Evolutionary conservation across 257 asterid genomes (phyloP).

Genomic region (Ophiorrhiza pumila): DNA sequence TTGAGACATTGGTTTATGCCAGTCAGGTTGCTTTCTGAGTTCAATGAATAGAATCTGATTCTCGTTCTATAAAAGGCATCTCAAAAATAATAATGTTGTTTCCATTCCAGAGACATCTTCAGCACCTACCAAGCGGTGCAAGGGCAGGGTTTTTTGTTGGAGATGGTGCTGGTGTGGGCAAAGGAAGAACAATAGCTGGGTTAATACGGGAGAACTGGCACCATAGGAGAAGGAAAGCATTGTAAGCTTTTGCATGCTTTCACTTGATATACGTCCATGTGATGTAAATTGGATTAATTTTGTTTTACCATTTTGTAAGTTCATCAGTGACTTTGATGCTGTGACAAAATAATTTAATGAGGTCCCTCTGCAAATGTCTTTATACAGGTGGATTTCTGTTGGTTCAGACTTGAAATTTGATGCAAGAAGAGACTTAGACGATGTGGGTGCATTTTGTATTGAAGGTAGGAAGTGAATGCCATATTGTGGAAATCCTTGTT

Average conservation of each 20-base stretch:
- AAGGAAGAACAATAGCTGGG: constrained; percentile 98
- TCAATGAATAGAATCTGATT: constrained; percentile 16
- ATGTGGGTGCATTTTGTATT: constrained; percentile 79
- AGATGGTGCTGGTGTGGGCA: constrained; percentile 99
- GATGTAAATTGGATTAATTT: background rate
- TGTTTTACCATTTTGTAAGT: background rate
- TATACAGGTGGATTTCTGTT: constrained; percentile 93
- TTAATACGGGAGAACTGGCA: constrained; percentile 99
- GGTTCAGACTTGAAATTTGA: constrained; percentile 97
- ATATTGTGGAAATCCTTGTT: background rate
- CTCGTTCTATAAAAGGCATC: constrained; percentile 22
- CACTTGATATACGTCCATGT: background rate
- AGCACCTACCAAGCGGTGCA: constrained; percentile 75
- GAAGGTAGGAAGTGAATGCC: constrained; percentile 50
- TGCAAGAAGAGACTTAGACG: constrained; percentile 93
- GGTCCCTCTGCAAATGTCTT: constrained; percentile 25
- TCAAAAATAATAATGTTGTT: constrained; percentile 22
- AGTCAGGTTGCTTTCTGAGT: constrained; percentile 65
- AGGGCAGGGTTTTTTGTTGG: constrained; percentile 99
- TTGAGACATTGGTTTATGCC: constrained; percentile 95
- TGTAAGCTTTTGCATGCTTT: constrained; percentile 46
- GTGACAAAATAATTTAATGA: background rate
- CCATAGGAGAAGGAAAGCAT: constrained; percentile 74
- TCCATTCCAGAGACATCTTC: constrained; percentile 78
- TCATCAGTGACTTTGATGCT: constrained; percentile 5